A percentile compares a stretch with the other conserved stretches of the same genome.
Conservation (phyloP, 2,329 filamentous ascomycete species). For the Colletotrichum lini region DNA sequence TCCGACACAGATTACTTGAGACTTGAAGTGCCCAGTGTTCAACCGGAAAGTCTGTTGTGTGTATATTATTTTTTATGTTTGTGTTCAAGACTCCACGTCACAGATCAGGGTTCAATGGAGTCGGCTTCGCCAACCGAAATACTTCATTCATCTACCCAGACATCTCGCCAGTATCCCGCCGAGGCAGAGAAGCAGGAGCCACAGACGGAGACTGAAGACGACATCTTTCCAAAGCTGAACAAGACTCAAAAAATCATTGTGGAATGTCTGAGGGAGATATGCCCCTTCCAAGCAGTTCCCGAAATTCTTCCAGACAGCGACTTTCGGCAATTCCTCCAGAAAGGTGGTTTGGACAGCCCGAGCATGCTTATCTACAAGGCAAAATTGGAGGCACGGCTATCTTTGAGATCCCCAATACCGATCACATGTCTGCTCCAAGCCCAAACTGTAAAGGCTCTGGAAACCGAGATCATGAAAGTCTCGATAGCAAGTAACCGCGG, state of each 20-base stretch:
- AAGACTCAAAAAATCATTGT: conserved; percentile 4
- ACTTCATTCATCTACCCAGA: too few species aligned
- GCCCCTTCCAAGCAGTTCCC: not conserved
- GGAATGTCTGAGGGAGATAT: not conserved
- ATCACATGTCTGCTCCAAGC: conserved; percentile 2
- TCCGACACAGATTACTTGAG: too few species aligned
- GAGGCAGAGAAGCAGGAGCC: too few species aligned
- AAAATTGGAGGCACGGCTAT: not conserved
- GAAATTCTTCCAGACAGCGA: not conserved
- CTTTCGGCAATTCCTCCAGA: not conserved
- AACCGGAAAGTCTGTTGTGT: too few species aligned
- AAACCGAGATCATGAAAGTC: conserved; percentile 14
- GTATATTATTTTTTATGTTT: too few species aligned
- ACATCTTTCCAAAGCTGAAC: not conserved
- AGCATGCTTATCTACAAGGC: conserved; percentile 13
- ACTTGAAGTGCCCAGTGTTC: too few species aligned
- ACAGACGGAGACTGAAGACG: too few species aligned
- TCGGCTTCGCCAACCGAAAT: too few species aligned
- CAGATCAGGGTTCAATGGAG: not conserved
- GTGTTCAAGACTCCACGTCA: too few species aligned
- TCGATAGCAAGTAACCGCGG: conserved; percentile 2
- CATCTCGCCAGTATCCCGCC: too few species aligned
- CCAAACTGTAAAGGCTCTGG: conserved; percentile 3
- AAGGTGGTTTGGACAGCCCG: conserved; percentile 13
- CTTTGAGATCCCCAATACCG: conserved; percentile 9